These are phyloP conservation scores for Chloromonas sp. DNA, from an alignment of 163 green algal genomes.

Conservation along the genomic window DNA sequence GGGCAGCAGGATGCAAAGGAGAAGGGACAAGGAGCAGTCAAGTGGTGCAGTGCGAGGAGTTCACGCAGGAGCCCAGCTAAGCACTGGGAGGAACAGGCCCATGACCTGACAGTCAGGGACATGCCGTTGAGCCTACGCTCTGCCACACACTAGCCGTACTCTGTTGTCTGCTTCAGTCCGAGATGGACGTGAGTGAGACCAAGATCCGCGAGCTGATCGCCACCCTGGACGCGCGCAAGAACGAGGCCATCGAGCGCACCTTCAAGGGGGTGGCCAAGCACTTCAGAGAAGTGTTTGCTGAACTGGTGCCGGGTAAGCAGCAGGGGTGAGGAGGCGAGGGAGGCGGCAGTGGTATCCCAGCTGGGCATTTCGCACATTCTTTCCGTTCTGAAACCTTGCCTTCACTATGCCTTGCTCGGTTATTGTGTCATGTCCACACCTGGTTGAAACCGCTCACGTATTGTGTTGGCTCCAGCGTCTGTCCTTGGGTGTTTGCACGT, in stretches of 20 bases:
- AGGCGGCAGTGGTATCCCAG: too few relatives aligned
- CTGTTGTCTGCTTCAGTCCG: constrained; percentile 1
- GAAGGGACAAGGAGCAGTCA: too few relatives aligned
- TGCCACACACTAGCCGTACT: too few relatives aligned
- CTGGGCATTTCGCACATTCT: neutral
- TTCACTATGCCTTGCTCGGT: neutral
- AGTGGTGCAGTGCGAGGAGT: too few relatives aligned
- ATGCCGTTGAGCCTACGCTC: too few relatives aligned
- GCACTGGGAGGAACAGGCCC: neutral
- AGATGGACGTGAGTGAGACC: constrained; percentile 46
- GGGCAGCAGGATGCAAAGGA: neutral
- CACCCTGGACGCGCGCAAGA: constrained; percentile 91
- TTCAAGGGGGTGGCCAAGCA: constrained; percentile 95
- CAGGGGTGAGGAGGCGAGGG: neutral
- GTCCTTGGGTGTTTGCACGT: too few relatives aligned
- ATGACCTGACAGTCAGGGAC: neutral
- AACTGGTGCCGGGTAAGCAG: constrained; percentile 58
- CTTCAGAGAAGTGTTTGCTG: constrained; percentile 91
- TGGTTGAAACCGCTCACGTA: too few relatives aligned
- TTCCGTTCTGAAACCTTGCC: neutral
- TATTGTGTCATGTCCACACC: neutral
- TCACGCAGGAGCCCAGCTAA: neutral
- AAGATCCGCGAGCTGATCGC: constrained; percentile 93
- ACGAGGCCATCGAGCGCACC: constrained; percentile 94
- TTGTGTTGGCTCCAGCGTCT: too few relatives aligned